These are phyloP conservation scores for Puccinia hordei DNA, from an alignment of 1,284 basidiomycete species.

Conservation along the genomic window DNA sequence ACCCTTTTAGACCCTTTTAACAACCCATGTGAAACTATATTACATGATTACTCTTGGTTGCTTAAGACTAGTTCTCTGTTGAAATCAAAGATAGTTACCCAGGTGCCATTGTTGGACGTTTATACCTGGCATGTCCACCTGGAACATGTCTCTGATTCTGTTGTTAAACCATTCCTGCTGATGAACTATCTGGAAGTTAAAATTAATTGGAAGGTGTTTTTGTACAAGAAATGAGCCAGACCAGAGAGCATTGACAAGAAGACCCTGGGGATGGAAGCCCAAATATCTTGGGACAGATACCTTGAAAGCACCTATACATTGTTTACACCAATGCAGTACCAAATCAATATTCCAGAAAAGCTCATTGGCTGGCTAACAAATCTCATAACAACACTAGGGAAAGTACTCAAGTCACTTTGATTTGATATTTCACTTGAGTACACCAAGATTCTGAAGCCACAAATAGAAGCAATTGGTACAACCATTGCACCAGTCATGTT, in stretches of 20 bases:
- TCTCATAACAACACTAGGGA: background rate
- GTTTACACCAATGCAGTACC: background rate
- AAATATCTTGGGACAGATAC: background rate
- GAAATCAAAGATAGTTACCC: background rate
- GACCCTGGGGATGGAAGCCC: background rate
- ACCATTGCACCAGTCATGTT: background rate
- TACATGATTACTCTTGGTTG: background rate
- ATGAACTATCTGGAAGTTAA: background rate
- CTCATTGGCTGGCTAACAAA: background rate
- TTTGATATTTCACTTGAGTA: background rate
- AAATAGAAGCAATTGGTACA: background rate
- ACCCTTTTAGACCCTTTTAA: background rate
- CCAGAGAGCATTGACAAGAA: background rate
- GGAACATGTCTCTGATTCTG: background rate
- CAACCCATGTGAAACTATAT: background rate
- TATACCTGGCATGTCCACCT: slow-evolving; percentile 2
- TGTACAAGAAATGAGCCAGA: background rate
- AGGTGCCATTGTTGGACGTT: background rate
- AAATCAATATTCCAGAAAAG: background rate
- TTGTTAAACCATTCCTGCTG: background rate
- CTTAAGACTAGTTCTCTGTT: background rate
- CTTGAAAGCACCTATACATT: slow-evolving; percentile 24
- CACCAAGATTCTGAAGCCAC: background rate
- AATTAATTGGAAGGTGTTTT: background rate
- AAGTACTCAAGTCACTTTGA: background rate